Percentiles rank a stretch among this genome's conserved stretches.
These are phyloP conservation scores for Kregervanrija fluxuum DNA, from an alignment of 805 yeast genomes.

Conservation along the genomic window DNA sequence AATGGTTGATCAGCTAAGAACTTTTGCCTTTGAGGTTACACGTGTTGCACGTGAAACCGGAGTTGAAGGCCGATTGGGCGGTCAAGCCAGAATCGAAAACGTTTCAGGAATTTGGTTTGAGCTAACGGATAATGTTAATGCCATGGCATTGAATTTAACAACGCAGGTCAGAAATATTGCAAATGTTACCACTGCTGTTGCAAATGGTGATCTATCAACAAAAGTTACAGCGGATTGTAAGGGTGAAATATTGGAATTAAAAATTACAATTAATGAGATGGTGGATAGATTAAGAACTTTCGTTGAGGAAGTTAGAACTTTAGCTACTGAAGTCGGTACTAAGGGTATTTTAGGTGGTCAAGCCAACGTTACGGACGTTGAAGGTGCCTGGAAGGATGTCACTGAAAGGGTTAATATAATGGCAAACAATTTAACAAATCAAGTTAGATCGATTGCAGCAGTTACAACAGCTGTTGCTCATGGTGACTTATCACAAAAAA, in stretches of 20 bases:
- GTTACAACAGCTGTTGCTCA: constrained; percentile 90
- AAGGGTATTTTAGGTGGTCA: constrained; percentile 89
- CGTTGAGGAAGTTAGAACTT: constrained; percentile 76
- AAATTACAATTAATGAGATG: constrained; percentile 80
- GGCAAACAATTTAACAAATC: constrained; percentile 84
- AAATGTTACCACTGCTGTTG: constrained; percentile 82
- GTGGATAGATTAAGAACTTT: constrained; percentile 80
- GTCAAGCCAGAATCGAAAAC: constrained; percentile 73
- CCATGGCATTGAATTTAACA: constrained; percentile 83
- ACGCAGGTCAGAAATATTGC: constrained; percentile 86
- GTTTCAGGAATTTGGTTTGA: constrained; percentile 88
- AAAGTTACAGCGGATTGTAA: constrained; percentile 83
- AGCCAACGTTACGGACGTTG: constrained; percentile 78
- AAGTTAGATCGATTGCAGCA: constrained; percentile 82
- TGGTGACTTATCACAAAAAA: constrained; percentile 80
- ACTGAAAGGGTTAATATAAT: constrained; percentile 85
- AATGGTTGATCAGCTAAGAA: constrained; percentile 80
- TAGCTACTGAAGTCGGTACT: constrained; percentile 79
- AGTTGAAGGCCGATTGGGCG: constrained; percentile 82
- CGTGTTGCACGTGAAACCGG: constrained; percentile 87
- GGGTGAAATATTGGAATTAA: constrained; percentile 72
- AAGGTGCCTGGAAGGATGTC: constrained; percentile 84
- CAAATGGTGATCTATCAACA: constrained; percentile 73
- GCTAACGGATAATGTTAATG: constrained; percentile 79
- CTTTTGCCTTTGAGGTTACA: constrained; percentile 80